Base-by-base conservation (phyloP, 2,329 filamentous ascomycete species). In the Thielaviopsis populi region DNA sequence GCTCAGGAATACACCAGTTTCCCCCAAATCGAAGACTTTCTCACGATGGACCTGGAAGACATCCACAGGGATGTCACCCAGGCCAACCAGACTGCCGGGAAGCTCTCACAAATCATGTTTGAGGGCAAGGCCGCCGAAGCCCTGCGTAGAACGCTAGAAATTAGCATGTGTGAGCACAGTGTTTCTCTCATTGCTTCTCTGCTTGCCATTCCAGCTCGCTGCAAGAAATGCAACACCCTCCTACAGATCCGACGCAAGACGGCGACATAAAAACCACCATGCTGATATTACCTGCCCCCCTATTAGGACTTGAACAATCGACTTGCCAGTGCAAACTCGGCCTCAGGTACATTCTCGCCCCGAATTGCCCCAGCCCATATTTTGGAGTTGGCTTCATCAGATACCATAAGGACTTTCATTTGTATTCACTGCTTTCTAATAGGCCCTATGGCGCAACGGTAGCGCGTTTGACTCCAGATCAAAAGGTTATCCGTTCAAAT, bases 401-500 rank as follows among this genome's bases (percentile, higher is more conserved):
- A 3, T 3, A 19, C 17, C 4, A 41, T 7, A 27, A 54, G 30
- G 0, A 13, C 10, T 0, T 7, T 17, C 7, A 15, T 42, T 11
- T 33, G 8, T 24, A 42, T 30, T 30, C 27, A 42, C 8, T 33
- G 2, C 11, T 10, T 11, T 48, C 33, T 22, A 13, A 15, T 30
- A 53, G 65, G 61, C 59, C 50, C 59, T 59, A 64, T 64, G 63
- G 63, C 60, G 40, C 60, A 63, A 65, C 64, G 53, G 60, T 63
- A 65, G 63, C 59, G 59, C 63, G 59, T 62, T 62, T 65, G 63
- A 62, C 63, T 65, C 59, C 50, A 62, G 59, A 54, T 65, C 63
- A 64, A 64, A 64, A 64, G 62, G 62, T 64, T 64, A 64, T 61
- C 63, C 58, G 53, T 59, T 63, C 59, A 62, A 65, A 62, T 66